These are phyloP conservation scores for Tephrocybe sp. DNA, from an alignment of 768 basidiomycete genomes.

Conservation along the genomic window DNA sequence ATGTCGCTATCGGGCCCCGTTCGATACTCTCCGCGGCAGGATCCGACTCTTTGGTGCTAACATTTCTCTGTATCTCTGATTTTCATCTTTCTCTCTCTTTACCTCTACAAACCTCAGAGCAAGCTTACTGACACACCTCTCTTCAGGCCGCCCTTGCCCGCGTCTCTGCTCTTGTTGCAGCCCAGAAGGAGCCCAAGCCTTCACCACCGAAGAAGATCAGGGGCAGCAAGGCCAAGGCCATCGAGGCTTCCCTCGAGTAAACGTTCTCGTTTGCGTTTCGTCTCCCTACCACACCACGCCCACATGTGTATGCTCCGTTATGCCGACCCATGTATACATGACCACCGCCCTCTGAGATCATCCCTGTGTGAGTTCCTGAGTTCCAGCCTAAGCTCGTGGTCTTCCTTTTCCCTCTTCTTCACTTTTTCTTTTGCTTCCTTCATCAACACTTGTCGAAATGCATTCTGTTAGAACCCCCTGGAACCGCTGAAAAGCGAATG, in stretches of 20 bases:
- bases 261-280: slow-evolving; percentile 1
- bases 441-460: slow-evolving; percentile 28
- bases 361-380: slow-evolving; percentile 1
- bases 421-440: slow-evolving; percentile 9
- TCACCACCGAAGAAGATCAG: slow-evolving; percentile 67
- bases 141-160: slow-evolving; percentile 73
- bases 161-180: slow-evolving; percentile 65
- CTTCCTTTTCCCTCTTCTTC: slow-evolving; percentile 11
- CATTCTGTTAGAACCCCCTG: slow-evolving; percentile 94
- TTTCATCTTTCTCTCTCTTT: slow-evolving; percentile 16
- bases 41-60: slow-evolving; percentile 76
- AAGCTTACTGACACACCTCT: slow-evolving; percentile 27
- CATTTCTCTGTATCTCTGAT: slow-evolving; percentile 32
- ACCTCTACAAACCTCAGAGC: not conserved
- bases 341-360: slow-evolving; percentile 14
- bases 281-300: slow-evolving; percentile 15
- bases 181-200: slow-evolving; percentile 73
- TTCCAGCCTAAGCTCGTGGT: not conserved
- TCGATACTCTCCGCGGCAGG: slow-evolving; percentile 53
- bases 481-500: slow-evolving; percentile 63
- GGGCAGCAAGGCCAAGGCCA: slow-evolving; percentile 59
- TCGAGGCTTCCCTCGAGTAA: slow-evolving; percentile 19
- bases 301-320: slow-evolving; percentile 20
- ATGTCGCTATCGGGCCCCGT: slow-evolving; percentile 82
- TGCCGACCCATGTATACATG: slow-evolving; percentile 24